phyloP scores from a whole-genome alignment of 257 asterid species.

The Anisodus tanguticus region DNA sequence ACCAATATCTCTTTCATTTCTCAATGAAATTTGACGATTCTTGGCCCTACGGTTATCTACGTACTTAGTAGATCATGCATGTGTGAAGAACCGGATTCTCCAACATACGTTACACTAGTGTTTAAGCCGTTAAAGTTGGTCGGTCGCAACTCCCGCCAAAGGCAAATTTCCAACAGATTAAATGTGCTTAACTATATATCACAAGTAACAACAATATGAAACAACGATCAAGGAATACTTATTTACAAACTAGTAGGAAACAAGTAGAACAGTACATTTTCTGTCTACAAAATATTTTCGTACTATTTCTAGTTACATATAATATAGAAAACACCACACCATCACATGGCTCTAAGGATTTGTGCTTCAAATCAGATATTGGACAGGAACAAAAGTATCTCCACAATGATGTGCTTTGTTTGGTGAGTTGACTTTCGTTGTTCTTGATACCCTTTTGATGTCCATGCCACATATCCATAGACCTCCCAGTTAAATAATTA shows the following conservation, averaged over 20 bases:
- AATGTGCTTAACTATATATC: no score
- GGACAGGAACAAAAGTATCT: slow-evolving; percentile 4
- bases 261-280: background rate
- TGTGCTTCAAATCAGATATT: background rate
- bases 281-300: background rate
- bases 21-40: no score
- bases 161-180: no score
- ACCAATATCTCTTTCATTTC: no score
- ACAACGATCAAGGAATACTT: background rate
- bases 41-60: no score
- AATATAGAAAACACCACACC: background rate
- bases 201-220: no score
- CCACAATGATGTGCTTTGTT: no score
- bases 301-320: background rate
- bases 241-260: background rate
- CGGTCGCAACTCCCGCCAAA: no score
- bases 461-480: background rate
- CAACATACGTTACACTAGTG: no score
- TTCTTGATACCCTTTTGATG: background rate
- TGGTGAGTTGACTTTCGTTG: background rate
- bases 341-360: background rate
- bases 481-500: background rate
- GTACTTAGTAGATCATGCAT: no score
- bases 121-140: no score
- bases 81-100: no score